phyloP scores from a whole-genome alignment of 345 rosid species.

The Viola odorata region DNA sequence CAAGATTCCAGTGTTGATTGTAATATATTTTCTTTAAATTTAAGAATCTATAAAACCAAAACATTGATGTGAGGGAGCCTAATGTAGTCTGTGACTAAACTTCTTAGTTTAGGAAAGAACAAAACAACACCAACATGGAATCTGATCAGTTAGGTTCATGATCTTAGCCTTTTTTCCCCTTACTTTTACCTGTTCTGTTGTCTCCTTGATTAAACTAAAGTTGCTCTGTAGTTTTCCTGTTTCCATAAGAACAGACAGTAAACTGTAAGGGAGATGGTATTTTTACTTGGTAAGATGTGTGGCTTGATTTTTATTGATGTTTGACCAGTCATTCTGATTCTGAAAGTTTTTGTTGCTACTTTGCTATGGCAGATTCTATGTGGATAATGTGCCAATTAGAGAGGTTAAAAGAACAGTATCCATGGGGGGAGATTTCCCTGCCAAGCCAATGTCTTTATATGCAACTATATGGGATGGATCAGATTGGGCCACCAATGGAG shows the following conservation, averaged over 20 bases:
- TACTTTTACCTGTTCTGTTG: not conserved
- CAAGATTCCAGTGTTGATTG: no score
- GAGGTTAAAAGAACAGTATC: conserved; percentile 59
- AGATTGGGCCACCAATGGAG: conserved; percentile 93
- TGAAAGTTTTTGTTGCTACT: not conserved
- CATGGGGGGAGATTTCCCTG: conserved; percentile 85
- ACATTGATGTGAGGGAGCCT: conserved; percentile 15
- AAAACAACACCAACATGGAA: not conserved
- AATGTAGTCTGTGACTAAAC: not conserved
- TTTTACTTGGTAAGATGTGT: no score
- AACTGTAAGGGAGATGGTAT: no score
- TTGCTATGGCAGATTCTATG: conserved; percentile 52
- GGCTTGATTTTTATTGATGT: not conserved
- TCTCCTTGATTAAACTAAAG: not conserved
- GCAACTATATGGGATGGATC: conserved; percentile 98
- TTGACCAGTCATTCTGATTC: not conserved
- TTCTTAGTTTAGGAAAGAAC: not conserved
- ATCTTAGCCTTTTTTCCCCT: not conserved
- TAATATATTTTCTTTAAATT: not conserved
- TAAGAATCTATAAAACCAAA: not conserved
- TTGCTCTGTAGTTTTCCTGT: not conserved
- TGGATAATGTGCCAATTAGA: conserved; percentile 75
- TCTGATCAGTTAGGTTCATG: not conserved
- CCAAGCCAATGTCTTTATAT: conserved; percentile 92
- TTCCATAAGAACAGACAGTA: not conserved